Evolutionary conservation across 139 green algal genomes (phyloP).

Genomic region (Coelastrella sp.): DNA sequence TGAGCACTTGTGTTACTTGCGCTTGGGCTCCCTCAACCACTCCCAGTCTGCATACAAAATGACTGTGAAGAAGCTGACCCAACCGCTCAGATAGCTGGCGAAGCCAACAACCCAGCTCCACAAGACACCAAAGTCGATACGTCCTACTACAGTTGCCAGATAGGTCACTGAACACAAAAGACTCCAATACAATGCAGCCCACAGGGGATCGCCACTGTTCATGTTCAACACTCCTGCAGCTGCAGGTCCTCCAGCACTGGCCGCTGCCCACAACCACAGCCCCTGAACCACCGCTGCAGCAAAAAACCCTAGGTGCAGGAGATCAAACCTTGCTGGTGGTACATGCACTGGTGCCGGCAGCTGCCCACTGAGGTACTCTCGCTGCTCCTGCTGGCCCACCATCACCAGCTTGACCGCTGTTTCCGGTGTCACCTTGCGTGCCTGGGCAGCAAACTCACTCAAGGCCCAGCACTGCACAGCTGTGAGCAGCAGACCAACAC

Average conservation of each 20-base stretch:
- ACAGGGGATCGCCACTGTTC: conserved; percentile 18
- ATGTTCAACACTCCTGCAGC: background rate
- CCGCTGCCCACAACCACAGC: conserved; percentile 11
- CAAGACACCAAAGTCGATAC: conserved; percentile 14
- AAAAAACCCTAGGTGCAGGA: conserved; percentile 35
- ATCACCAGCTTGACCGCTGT: conserved; percentile 24
- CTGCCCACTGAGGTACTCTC: background rate
- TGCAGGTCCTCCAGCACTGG: background rate
- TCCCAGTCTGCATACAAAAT: conserved; percentile 36
- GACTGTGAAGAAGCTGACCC: conserved; percentile 4
- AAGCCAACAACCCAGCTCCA: background rate
- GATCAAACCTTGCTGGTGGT: background rate
- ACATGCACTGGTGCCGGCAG: conserved; percentile 28
- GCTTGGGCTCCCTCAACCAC: background rate
- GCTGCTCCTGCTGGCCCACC: conserved; percentile 7
- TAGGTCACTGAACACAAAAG: conserved; percentile 10
- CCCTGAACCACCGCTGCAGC: conserved; percentile 21
- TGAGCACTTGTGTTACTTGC: background rate
- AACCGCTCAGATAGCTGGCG: background rate
- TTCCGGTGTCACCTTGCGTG: background rate
- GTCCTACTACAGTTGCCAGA: background rate
- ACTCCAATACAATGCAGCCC: conserved; percentile 14
- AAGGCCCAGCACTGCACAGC: conserved; percentile 37
- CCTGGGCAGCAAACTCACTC: conserved; percentile 4
- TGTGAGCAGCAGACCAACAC: conserved; percentile 35